phyloP scores from a whole-genome alignment of 192 early-diverging fungal species.

The Entophlyctis luteolus region DNA sequence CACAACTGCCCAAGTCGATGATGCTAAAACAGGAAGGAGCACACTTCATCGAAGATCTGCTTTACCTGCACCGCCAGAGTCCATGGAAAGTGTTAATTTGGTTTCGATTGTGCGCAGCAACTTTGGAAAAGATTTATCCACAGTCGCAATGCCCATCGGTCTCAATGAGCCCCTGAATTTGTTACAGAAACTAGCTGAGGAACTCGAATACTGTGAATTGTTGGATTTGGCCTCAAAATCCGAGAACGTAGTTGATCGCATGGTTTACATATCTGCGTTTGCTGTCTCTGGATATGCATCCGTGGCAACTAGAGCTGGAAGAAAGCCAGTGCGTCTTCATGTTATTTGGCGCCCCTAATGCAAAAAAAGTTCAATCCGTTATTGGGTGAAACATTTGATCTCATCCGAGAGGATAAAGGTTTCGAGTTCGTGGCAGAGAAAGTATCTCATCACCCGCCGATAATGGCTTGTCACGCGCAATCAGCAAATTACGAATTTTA shows the following conservation, averaged over 20 bases:
- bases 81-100: conserved; percentile 75
- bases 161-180: conserved; percentile 95
- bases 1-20: too few species aligned
- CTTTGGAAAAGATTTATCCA: conserved; percentile 93
- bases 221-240: conserved; percentile 69
- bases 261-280: conserved; percentile 81
- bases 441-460: conserved; percentile 89
- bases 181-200: conserved; percentile 90
- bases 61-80: conserved; percentile 71
- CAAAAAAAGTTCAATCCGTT: conserved; percentile 84
- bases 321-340: conserved; percentile 69
- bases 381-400: conserved; percentile 95
- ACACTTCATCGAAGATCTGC: conserved; percentile 67
- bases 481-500: conserved; percentile 72
- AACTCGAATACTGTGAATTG: conserved; percentile 82
- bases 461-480: conserved; percentile 88
- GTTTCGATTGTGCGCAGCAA: conserved; percentile 88
- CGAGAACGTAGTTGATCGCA: conserved; percentile 67
- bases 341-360: neutral
- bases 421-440: conserved; percentile 94
- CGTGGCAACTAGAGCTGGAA: conserved; percentile 73
- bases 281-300: conserved; percentile 81
- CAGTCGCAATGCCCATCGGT: conserved; percentile 94
- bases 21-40: too few species aligned
- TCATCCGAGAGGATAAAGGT: conserved; percentile 74